These are phyloP conservation scores for Isoetes taiwanensis DNA, from an alignment of 75 land plant species.

Conservation along the genomic window DNA sequence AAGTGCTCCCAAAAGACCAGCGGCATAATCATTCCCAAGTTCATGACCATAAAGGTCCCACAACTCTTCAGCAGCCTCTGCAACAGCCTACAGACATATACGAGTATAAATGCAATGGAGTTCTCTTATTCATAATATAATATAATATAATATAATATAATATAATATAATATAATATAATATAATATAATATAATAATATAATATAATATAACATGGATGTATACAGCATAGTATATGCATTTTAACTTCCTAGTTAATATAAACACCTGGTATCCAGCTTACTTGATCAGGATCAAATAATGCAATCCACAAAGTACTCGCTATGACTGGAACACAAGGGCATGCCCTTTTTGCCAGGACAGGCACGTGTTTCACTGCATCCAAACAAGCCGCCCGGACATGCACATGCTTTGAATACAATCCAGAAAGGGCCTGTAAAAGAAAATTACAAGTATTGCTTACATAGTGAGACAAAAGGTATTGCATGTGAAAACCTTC, in stretches of 20 bases:
- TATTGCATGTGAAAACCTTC: neutral
- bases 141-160: too few species aligned
- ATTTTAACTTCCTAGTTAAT: too few species aligned
- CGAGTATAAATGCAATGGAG: too few species aligned
- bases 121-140: too few species aligned
- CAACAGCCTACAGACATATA: constrained; percentile 44
- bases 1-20: constrained; percentile 64
- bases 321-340: constrained; percentile 40
- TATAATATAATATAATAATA: too few species aligned
- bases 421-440: constrained; percentile 74
- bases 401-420: constrained; percentile 77
- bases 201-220: too few species aligned
- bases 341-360: constrained; percentile 43
- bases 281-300: constrained; percentile 88
- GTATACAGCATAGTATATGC: too few species aligned
- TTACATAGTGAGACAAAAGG: neutral
- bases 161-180: too few species aligned
- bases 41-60: constrained; percentile 91
- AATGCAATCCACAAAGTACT: constrained; percentile 85
- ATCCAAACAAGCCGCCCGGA: constrained; percentile 79
- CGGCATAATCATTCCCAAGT: constrained; percentile 73
- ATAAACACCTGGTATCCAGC: too few species aligned
- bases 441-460: neutral
- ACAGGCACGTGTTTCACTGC: constrained; percentile 76
- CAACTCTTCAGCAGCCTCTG: constrained; percentile 82